A percentile compares a stretch with the other conserved stretches of the same genome.
These are phyloP conservation scores for Ophiostoma piceae DNA, from an alignment of 2,329 filamentous ascomycete genomes.

Conservation along the genomic window DNA sequence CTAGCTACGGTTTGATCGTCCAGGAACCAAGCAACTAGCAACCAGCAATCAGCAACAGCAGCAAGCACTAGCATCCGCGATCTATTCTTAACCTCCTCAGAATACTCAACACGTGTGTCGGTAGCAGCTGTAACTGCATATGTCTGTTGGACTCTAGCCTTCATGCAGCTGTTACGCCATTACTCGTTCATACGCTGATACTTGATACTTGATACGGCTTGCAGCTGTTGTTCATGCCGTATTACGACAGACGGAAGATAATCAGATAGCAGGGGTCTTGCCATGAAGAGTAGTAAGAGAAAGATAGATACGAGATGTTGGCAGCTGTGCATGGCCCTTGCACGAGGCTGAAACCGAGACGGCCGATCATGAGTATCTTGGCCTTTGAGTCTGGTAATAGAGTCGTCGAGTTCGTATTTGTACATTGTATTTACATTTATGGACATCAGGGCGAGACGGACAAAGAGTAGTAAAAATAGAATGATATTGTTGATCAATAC, in stretches of 20 bases:
- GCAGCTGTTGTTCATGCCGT: neutral
- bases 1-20: neutral
- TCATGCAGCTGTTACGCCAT: neutral
- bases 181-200: no score
- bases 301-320: neutral
- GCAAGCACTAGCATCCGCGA: neutral
- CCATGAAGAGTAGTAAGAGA: neutral
- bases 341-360: neutral
- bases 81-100: neutral
- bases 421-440: neutral
- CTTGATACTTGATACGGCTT: neutral
- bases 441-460: neutral
- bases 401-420: neutral
- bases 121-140: neutral
- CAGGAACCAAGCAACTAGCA: neutral
- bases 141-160: neutral
- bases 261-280: neutral
- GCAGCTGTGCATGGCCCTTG: constrained; percentile 7
- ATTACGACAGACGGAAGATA: neutral
- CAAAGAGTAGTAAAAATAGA: neutral
- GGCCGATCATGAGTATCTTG: neutral
- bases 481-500: neutral
- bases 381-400: neutral
- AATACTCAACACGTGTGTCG: neutral
- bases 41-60: no score